Conservation (phyloP, 306 rosid species). For the Gleditsia sinensis region DNA sequence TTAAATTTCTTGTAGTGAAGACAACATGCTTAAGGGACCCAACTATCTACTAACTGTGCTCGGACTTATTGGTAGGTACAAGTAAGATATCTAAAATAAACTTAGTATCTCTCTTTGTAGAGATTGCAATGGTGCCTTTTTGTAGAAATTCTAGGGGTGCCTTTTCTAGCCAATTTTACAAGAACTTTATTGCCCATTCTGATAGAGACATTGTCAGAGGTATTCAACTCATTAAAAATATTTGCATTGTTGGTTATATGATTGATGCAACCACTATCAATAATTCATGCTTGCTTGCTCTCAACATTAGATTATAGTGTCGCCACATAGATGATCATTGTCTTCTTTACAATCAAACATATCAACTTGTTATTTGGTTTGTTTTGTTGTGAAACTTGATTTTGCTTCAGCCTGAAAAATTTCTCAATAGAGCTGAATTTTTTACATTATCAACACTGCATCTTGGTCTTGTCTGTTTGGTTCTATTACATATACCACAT, state of each 20-base stretch:
- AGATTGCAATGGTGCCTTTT: background rate
- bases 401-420: background rate
- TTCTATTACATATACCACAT: background rate
- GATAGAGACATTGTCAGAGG: background rate
- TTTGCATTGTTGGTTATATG: background rate
- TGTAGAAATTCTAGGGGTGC: too few species aligned
- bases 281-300: background rate
- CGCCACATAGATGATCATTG: background rate
- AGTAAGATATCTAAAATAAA: too few species aligned
- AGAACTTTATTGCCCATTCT: background rate
- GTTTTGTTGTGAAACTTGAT: background rate
- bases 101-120: background rate
- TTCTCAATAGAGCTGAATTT: background rate
- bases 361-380: background rate
- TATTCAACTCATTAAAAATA: too few species aligned
- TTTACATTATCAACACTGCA: background rate
- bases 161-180: background rate
- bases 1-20: too few species aligned
- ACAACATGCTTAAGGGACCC: too few species aligned
- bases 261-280: background rate
- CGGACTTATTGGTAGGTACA: too few species aligned
- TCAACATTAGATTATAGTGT: background rate
- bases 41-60: too few species aligned
- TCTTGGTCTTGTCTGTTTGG: background rate
- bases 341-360: background rate